These are phyloP conservation scores for Zygoascus ofunaensis DNA, from an alignment of 805 yeast species.

Conservation along the genomic window DNA sequence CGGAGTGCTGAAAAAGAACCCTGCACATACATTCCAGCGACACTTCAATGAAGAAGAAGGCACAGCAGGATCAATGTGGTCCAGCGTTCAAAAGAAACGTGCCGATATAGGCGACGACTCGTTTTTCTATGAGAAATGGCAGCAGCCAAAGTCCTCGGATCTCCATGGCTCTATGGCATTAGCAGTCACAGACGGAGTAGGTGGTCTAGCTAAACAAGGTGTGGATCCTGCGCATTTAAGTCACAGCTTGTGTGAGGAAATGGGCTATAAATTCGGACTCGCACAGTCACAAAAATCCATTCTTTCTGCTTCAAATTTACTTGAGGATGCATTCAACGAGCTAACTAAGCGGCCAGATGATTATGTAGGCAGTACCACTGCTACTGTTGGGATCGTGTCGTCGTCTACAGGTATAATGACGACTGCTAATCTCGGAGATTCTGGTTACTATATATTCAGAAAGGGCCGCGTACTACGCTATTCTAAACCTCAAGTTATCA, in stretches of 20 bases:
- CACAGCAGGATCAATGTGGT: not conserved
- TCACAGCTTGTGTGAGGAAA: slow-evolving; percentile 58
- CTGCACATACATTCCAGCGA: not conserved
- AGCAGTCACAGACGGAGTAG: slow-evolving; percentile 78
- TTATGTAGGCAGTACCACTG: slow-evolving; percentile 89
- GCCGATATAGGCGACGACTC: slow-evolving; percentile 10
- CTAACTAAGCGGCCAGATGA: slow-evolving; percentile 49
- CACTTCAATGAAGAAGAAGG: not conserved
- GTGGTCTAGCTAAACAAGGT: slow-evolving; percentile 90
- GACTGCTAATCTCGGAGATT: slow-evolving; percentile 85
- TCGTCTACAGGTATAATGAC: slow-evolving; percentile 42
- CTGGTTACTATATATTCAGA: slow-evolving; percentile 86
- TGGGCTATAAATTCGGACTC: slow-evolving; percentile 35
- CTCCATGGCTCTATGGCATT: slow-evolving; percentile 17
- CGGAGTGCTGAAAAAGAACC: not conserved
- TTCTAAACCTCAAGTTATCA: slow-evolving; percentile 73
- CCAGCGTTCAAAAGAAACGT: slow-evolving; percentile 1
- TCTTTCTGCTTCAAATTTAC: slow-evolving; percentile 37
- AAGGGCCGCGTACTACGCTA: slow-evolving; percentile 49
- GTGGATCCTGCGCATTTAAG: slow-evolving; percentile 83
- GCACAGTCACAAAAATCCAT: slow-evolving; percentile 5
- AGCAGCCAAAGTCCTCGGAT: slow-evolving; percentile 2
- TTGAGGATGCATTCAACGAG: slow-evolving; percentile 47
- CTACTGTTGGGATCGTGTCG: slow-evolving; percentile 64
- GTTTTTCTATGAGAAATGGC: slow-evolving; percentile 4